Base-by-base conservation (phyloP, 768 basidiomycete species). In the Kwoniella bestiolae region DNA sequence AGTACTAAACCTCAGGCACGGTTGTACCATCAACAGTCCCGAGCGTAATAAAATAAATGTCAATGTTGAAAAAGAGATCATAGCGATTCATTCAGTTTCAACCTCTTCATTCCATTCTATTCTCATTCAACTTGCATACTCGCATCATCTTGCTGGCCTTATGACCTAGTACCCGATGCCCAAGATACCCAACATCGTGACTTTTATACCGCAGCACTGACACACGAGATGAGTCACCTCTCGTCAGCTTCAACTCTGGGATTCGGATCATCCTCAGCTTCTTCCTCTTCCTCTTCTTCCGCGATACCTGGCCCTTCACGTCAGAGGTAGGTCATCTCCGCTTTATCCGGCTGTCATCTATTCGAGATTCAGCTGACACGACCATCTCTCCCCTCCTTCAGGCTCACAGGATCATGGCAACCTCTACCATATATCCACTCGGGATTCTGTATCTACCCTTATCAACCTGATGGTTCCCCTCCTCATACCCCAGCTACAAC, bases 391-490 rank as follows among this genome's bases (percentile, higher is more conserved):
- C 21, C 49, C 3, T 26, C 8, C n/a, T 5, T 18, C 11, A 63
- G 63, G 14, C 28, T 29, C 4, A 63, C 66, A 25, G 73, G 69
- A 34, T 65, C 63, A 44, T 88, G 87, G 87, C 86, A 88, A 53
- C 87, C 88, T 23, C 84, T 89, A 23, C 86, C 88, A 1, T 84
- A 85, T 78, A 88, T 94, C 73, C 86, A 92, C n/a, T 94, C 94
- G 79, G 93, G 93, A 50, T 93, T 94, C 83, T 92, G 91, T 28
- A 86, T 91, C 61, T 90, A 94, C 71, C 91, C 93, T 2, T 86
- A 93, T 56, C 73, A 69, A 23, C 72, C 69, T 21, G 55, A 70
- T 44, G 86, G 70, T 84, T 86, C 70, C 80, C 86, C 46, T 88
- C 88, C 7, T 85, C 85, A 23, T 5, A 64, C 67, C 12, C 62